Evolutionary conservation across 257 asterid genomes (phyloP), one percentile per base, ranked within the genome.

Genomic region (Penstemon newberryi): DNA sequence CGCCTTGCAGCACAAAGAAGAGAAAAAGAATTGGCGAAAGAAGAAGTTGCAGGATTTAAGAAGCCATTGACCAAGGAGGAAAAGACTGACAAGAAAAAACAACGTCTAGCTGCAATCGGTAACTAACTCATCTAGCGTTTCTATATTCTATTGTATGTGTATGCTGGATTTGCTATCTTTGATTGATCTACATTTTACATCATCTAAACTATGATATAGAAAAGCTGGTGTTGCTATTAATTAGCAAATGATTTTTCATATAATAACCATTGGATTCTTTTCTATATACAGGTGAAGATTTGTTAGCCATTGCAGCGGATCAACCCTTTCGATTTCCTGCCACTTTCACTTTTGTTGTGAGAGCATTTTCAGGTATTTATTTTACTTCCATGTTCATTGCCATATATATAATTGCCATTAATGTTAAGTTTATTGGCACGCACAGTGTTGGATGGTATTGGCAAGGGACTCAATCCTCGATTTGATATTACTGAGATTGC

Each of bases 321-420:
- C 99, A 93, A 75, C 97, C 99, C 1, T 93, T 93, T 66, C 83
- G 99, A 33, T 93, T 93, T 78, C 99, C 99, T 45, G 97, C 99
- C 46, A 90, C 99, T 61, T 93, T 93, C 85, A 93, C 99, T 74
- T 93, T 93, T 67, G 97, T 93, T 66, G 96, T 93, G 56, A 75
- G 99, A 79, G 93, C 99, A n/a, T 93, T 93, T 87, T 93, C 99
- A 59, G 98, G 98, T 90, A 83, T 49, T 65, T 40, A 11, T 47
- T 25, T 25, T 25, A 25, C 53, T 59, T 55, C 13, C 49, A 19
- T 56, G 1, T 25, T 33, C 15, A 12, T 52, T 55, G 15, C 63
- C 36, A 42, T 79, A 18, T 6, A 15, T 25, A 25, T 25, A 25
- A 25, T 51, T 39, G 18, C 18, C 78, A 61, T 66, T 82, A 45